Base-by-base conservation (phyloP, 2,329 filamentous ascomycete genomes). In the Dothistroma septosporum region DNA sequence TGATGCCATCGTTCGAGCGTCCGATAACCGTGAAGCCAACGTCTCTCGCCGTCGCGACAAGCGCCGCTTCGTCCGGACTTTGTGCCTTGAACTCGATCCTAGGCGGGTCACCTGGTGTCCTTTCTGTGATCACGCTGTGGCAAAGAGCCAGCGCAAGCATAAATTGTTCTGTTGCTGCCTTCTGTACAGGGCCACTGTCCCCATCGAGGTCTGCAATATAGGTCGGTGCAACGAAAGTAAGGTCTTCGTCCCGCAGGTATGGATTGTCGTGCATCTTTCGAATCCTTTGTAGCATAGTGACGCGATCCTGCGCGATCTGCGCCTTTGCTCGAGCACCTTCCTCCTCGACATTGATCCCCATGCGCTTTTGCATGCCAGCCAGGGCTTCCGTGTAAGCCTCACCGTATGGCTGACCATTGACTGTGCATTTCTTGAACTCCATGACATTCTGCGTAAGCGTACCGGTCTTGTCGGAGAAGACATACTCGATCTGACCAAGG, bases 351-450 rank as follows among this genome's bases (percentile, higher is more conserved):
- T 97, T 87, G 55, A 96, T 83, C 53, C 94, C 94, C 75, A 93
- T 80, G 62, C 94, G 86, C 76, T 93, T 92, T 73, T 96, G 92
- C 90, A 99, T 94, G 60, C 94, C 94, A 55, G 93, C 90, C 75
- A 96, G 91, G 0, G 94, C 94, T 76, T 99, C 94, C 0, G 95
- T 99, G 72, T 97, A 99, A 0, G 94, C 94, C 77, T 99, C 94
- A 63, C 95, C 94, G 68, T 99, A 99, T 0, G 92, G 87, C 62
- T 94, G 85, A n/a, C 93, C 93, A 70, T 97, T 97, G 76, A 99
- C 88, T 0, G 92, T 96, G 58, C 89, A 92, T 76, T 99, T 99
- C 76, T 97, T 99, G 84, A 97, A 99, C 75, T 99, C 95, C 94
- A 96, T 96, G 57, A 95, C 89, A 73, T 96, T 96, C 71, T 95